A percentile compares a stretch with the other conserved stretches of the same genome.
Conservation (phyloP, 495 filamentous ascomycete species). For the Neohortaea acidophila region DNA sequence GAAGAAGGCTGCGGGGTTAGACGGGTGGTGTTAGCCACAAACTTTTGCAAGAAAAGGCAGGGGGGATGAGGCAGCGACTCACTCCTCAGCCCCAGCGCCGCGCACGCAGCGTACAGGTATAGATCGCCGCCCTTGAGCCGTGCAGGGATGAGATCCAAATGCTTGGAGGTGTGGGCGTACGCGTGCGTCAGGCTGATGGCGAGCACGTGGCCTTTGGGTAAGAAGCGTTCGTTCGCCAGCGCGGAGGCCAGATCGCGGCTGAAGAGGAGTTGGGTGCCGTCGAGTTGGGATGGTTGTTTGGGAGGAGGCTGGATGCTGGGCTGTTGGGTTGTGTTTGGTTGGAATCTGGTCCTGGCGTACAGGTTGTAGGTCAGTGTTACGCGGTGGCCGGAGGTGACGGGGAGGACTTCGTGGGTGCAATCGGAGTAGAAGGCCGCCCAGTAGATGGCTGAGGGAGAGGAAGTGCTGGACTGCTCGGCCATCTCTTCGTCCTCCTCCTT, state of each 20-base stretch:
- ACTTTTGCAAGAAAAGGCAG: neutral
- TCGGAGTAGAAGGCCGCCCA: constrained; percentile 51
- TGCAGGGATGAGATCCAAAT: constrained; percentile 2
- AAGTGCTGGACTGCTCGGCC: neutral
- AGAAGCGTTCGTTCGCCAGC: constrained; percentile 3
- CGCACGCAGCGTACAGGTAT: constrained; percentile 6
- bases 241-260: neutral
- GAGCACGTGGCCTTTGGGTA: constrained; percentile 6
- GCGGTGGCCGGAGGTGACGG: constrained; percentile 37
- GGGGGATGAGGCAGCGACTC: neutral
- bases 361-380: constrained; percentile 48
- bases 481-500: no score
- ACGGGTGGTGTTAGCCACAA: neutral
- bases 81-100: constrained; percentile 6
- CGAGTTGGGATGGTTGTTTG: neutral
- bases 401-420: constrained; percentile 44
- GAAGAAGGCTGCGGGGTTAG: no score
- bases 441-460: constrained; percentile 24
- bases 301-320: no score
- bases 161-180: constrained; percentile 5
- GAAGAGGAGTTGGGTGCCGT: constrained; percentile 4
- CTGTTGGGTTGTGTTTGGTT: no score
- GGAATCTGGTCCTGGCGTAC: constrained; percentile 22
- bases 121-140: constrained; percentile 14
- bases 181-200: constrained; percentile 8